A percentile compares a stretch with the other conserved stretches of the same genome.
Conservation (phyloP, 1,139 yeast species). For the Ogataea hybrid region DNA sequence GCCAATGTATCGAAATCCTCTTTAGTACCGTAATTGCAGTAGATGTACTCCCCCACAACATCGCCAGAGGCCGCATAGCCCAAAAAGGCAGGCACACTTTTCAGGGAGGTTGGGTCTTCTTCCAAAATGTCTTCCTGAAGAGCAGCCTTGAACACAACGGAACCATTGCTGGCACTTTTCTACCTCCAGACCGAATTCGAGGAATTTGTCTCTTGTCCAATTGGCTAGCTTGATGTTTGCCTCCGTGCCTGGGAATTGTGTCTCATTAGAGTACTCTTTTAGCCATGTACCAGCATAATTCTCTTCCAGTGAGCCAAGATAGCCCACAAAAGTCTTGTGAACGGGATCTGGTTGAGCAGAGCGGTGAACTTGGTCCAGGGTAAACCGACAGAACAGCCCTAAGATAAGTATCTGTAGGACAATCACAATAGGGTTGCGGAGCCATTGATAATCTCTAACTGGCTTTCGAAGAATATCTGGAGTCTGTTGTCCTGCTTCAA, state of each 20-base stretch:
- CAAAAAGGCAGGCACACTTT: constrained; percentile 58
- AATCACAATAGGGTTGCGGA: too few species aligned
- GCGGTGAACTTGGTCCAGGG: background rate
- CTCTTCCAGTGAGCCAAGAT: constrained; percentile 35
- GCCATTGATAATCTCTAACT: too few species aligned
- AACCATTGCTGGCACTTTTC: constrained; percentile 31
- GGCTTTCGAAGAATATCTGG: too few species aligned
- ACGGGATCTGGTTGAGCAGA: too few species aligned
- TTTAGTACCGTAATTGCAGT: constrained; percentile 60
- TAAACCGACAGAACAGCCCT: background rate
- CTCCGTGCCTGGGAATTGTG: constrained; percentile 66
- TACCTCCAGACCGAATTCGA: constrained; percentile 57
- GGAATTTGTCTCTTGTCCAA: constrained; percentile 62
- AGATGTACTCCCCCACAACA: constrained; percentile 56
- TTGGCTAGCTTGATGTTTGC: constrained; percentile 54
- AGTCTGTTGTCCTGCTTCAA: background rate
- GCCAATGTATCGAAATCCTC: constrained; percentile 49
- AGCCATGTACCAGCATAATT: constrained; percentile 56
- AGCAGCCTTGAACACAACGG: constrained; percentile 53
- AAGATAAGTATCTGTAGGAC: too few species aligned
- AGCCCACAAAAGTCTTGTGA: background rate
- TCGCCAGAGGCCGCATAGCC: constrained; percentile 71
- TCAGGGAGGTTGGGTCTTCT: constrained; percentile 65
- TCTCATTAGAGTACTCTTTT: constrained; percentile 45
- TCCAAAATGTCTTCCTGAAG: constrained; percentile 68